Percentiles rank a stretch among this genome's conserved stretches.
These are phyloP conservation scores for Desmodesmus armatus DNA, from an alignment of 139 green algal genomes.

Conservation along the genomic window DNA sequence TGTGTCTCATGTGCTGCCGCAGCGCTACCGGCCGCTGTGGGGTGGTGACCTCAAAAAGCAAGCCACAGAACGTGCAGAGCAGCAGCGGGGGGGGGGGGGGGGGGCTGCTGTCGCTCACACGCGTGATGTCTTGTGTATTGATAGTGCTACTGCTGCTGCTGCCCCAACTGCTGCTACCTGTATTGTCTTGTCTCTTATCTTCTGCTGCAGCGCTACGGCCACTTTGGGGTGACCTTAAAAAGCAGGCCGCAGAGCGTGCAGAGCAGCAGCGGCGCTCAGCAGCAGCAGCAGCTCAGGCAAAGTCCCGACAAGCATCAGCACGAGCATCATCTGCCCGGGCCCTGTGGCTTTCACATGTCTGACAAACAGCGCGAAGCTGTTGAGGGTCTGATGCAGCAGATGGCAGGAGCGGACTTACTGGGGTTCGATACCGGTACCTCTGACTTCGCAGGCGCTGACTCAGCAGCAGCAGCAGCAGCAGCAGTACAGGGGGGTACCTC, in stretches of 20 bases:
- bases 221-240: neutral
- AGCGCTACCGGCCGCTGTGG: too few species aligned
- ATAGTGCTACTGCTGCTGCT: too few species aligned
- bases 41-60: too few species aligned
- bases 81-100: too few species aligned
- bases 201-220: too few species aligned
- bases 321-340: slow-evolving; percentile 17
- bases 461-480: neutral
- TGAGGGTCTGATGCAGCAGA: slow-evolving; percentile 54
- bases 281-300: slow-evolving; percentile 23
- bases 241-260: slow-evolving; percentile 16
- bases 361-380: slow-evolving; percentile 56
- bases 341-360: slow-evolving; percentile 57
- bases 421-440: neutral
- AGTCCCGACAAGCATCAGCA: neutral
- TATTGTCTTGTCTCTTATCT: too few species aligned
- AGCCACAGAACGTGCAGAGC: too few species aligned
- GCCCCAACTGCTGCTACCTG: too few species aligned
- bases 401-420: neutral
- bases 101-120: too few species aligned
- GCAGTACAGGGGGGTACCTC: neutral
- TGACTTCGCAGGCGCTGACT: neutral
- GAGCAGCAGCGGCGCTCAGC: slow-evolving; percentile 11
- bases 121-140: too few species aligned
- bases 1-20: too few species aligned